A percentile compares a stretch with the other conserved stretches of the same genome.
These are phyloP conservation scores for Termitomyces sp. DNA, from an alignment of 768 basidiomycete genomes.

Conservation along the genomic window DNA sequence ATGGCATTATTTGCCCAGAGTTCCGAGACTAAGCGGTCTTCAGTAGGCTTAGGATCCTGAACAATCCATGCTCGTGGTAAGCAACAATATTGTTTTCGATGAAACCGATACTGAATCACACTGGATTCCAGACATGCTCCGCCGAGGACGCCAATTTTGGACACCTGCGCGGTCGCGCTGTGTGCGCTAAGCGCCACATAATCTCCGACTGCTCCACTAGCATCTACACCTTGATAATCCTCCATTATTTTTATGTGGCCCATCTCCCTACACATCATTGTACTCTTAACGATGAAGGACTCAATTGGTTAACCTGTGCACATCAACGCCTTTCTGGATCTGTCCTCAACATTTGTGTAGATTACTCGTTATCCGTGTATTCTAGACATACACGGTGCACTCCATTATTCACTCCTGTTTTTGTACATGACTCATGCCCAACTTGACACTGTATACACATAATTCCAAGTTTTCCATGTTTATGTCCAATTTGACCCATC, in stretches of 20 bases:
- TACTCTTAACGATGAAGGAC: neutral
- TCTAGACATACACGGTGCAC: neutral
- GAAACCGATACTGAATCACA: slow-evolving; percentile 2
- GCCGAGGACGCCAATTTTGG: slow-evolving; percentile 7
- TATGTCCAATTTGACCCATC: neutral
- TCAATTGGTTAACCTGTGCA: neutral
- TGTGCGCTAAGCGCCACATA: slow-evolving; percentile 9
- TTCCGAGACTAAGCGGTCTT: slow-evolving; percentile 25
- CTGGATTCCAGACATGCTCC: slow-evolving; percentile 3
- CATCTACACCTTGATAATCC: neutral
- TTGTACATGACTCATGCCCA: neutral
- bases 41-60: neutral
- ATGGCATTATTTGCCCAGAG: slow-evolving; percentile 52
- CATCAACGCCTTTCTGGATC: neutral
- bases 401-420: neutral
- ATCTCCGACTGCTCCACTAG: neutral
- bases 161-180: slow-evolving; percentile 6
- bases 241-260: neutral
- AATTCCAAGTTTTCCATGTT: neutral
- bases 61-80: slow-evolving; percentile 4
- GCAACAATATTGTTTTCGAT: neutral
- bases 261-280: neutral
- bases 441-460: slow-evolving; percentile 1
- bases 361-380: neutral
- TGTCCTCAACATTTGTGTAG: neutral